Base-by-base conservation (phyloP, 192 early-diverging fungal species). In the Gamsiella multidivaricata region DNA sequence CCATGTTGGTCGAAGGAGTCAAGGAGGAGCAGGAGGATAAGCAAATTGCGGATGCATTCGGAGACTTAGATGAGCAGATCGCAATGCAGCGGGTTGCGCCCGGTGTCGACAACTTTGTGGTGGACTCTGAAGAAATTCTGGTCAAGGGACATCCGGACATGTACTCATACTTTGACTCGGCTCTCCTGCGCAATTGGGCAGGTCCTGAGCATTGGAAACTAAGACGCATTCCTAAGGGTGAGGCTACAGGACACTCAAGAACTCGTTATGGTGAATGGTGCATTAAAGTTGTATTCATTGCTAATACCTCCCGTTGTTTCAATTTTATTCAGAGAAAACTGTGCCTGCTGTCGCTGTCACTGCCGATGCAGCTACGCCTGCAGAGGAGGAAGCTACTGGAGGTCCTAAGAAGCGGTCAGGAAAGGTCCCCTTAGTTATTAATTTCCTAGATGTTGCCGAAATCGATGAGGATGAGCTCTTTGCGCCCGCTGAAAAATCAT, bases 191-290 rank as follows among this genome's bases (percentile, higher is more conserved):
- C 47, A 88, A 89, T 53, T 98, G 97, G 97, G 97, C 96, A 9
- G 97, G 97, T 15, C 94, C 96, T 14, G 94, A 92, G 62, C 93
- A 94, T 73, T 98, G 96, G 96, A 94, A 90, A 36, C 65, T 94
- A 58, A 79, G 82, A 53, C 66, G 75, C 26, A 36, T 65, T 25
- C 66, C 36, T 18, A 85, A 54, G 74, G 52, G 86, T 83, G 49
- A 61, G 73, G 17, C 20, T 32, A 51, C n/a, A 58, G 11, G 29
- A 6, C 51, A 7, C 20, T 53, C 29, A 11, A 4, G 28, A 26
- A 12, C 12, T 50, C 20, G 22, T 58, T 33, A 68, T 14, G 51
- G 0, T 10, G n/a, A 17, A 46, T 42, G 11, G 15, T 26, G 28
- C 23, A 6, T 17, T 28, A 45, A 23, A n/a, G n/a, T n/a, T n/a